Evolutionary conservation across 2,329 filamentous ascomycete species (phyloP).

Genomic region (Cladosporium sp.): DNA sequence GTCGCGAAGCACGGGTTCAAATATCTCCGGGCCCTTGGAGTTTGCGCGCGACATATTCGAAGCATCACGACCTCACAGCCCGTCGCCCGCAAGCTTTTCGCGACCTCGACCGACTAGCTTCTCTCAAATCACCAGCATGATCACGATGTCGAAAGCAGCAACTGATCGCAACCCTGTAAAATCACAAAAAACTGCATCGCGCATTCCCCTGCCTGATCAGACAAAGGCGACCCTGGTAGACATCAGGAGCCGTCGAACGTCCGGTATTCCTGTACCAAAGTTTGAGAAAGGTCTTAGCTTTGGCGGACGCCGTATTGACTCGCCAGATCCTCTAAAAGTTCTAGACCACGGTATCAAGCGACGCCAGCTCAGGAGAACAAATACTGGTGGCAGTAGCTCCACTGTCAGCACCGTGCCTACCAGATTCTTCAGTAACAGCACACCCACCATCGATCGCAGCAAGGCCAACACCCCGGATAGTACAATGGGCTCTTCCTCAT

Average conservation of each 20-base stretch:
- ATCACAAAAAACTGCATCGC: slow-evolving; percentile 22
- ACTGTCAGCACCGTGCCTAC: slow-evolving; percentile 15
- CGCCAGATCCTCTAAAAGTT: slow-evolving; percentile 22
- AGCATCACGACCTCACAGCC: slow-evolving; percentile 19
- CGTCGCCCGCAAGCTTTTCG: slow-evolving; percentile 27
- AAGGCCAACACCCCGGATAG: slow-evolving; percentile 21
- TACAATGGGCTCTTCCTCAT: slow-evolving; percentile 19
- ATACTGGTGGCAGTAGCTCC: slow-evolving; percentile 16
- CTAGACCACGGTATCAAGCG: slow-evolving; percentile 26
- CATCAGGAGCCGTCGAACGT: slow-evolving; percentile 16
- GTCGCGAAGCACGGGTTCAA: neutral
- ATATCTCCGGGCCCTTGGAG: neutral
- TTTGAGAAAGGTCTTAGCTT: slow-evolving; percentile 16
- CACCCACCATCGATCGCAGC: slow-evolving; percentile 16
- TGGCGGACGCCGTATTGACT: slow-evolving; percentile 20
- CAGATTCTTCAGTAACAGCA: neutral
- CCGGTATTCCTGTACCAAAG: slow-evolving; percentile 10
- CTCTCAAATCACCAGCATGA: neutral
- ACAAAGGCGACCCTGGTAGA: slow-evolving; percentile 24
- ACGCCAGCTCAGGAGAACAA: slow-evolving; percentile 19
- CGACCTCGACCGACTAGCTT: slow-evolving; percentile 19
- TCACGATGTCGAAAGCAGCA: slow-evolving; percentile 1
- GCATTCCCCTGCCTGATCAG: slow-evolving; percentile 25
- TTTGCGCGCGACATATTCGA: neutral
- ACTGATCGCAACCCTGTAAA: neutral